Percentiles rank a stretch among this genome's conserved stretches.
Conservation (phyloP, 306 rosid species). For the Sechiopsis laciniata region DNA sequence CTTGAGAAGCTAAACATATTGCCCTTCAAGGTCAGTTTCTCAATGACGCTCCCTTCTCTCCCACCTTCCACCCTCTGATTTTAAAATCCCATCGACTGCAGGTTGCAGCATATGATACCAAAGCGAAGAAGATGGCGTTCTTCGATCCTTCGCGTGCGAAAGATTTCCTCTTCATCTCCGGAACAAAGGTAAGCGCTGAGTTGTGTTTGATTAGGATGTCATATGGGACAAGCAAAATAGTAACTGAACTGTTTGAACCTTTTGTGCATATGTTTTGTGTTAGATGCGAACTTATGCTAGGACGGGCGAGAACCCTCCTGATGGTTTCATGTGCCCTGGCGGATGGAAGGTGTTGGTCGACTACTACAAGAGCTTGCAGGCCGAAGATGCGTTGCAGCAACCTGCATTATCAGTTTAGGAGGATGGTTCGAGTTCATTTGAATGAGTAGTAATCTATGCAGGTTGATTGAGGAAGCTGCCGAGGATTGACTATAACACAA, state of each 20-base stretch:
- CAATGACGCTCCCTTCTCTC: not conserved
- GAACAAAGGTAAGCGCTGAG: slow-evolving; percentile 66
- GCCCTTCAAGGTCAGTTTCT: slow-evolving; percentile 70
- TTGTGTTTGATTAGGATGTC: not conserved
- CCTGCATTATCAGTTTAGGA: slow-evolving; percentile 54
- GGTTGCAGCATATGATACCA: slow-evolving; percentile 95
- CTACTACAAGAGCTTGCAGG: slow-evolving; percentile 76
- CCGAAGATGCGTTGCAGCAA: slow-evolving; percentile 55
- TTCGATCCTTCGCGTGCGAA: slow-evolving; percentile 75
- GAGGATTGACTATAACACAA: not conserved
- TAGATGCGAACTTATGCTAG: slow-evolving; percentile 89
- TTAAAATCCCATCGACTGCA: slow-evolving; percentile 30
- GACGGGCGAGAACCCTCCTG: slow-evolving; percentile 84
- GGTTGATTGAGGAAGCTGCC: slow-evolving; percentile 12
- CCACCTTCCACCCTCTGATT: not conserved
- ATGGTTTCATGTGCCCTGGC: slow-evolving; percentile 91
- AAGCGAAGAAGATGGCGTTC: slow-evolving; percentile 80
- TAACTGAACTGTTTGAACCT: not conserved
- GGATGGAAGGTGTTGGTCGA: slow-evolving; percentile 92
- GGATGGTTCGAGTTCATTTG: not conserved
- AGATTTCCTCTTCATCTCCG: slow-evolving; percentile 93
- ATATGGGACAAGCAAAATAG: not conserved
- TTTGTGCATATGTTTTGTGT: slow-evolving; percentile 7
- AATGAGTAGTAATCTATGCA: not conserved
- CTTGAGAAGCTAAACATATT: slow-evolving; percentile 87